Base-by-base conservation (phyloP, 1,284 basidiomycete genomes). In the Heterobasidion parviporum region DNA sequence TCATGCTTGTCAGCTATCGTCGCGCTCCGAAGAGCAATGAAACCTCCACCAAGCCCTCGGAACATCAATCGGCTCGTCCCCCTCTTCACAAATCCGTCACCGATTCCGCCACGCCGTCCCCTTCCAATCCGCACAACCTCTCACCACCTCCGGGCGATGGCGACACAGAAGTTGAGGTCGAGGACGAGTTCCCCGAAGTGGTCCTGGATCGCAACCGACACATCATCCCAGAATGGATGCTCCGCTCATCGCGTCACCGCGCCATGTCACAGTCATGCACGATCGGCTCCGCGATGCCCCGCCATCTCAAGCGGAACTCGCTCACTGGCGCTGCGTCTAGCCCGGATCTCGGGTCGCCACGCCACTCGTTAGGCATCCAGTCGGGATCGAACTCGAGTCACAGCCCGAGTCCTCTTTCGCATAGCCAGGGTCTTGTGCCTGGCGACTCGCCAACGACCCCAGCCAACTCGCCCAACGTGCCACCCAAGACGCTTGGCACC, bases 1-100 rank as follows among this genome's bases (percentile, higher is more conserved):
- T 99, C 53, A 95, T 99, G 89, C 84, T 99, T 50, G 97, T 99
- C 62, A 97, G 90, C 57, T 99, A 98, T 67, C 83, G 94, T 47
- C 81, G 87, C 7, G 82, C 87, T 8, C 80, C 83, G n/a, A 83
- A 57, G 50, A 62, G 57, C 18, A 66, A 67, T 53, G 65, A 62
- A 45, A 61, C 64, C 0, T 67, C 62, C 32, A 58, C 62, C 33
- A 59, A 57, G 54, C 59, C 58, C 54, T 20, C 44, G 54, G 44
- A 59, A 53, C 26, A 53, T 53, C 18, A 48, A 38, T 45, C 38
- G 54, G 48, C 62, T 55, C 56, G 57, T 15, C 70, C 66, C 43
- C 57, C 65, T 18, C 53, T 72, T 34, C 74, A 72, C 54, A 75
- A 75, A 61, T 59, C 74, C 14, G 64, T 71, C 18, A 74, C 70